These are phyloP conservation scores for Trichosporon coremiiforme DNA, from an alignment of 1,284 basidiomycete species.

Conservation along the genomic window DNA sequence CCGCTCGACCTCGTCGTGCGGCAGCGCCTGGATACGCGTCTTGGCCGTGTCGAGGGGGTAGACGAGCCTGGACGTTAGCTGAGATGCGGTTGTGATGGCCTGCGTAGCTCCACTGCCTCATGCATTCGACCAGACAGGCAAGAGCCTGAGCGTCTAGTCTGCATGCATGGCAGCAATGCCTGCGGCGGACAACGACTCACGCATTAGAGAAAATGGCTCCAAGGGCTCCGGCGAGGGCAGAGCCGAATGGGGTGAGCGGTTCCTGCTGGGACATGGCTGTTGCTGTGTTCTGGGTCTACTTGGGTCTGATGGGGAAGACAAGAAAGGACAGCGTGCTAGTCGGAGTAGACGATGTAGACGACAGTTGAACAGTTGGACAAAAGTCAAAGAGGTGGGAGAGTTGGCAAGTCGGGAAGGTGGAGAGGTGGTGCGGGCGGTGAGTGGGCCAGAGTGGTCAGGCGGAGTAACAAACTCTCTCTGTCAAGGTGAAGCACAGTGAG, in stretches of 20 bases:
- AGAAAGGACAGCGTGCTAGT: neutral
- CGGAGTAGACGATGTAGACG: neutral
- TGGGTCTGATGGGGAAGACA: neutral
- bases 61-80: conserved; percentile 65
- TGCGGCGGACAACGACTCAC: conserved; percentile 61
- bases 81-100: neutral
- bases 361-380: neutral
- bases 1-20: conserved; percentile 22
- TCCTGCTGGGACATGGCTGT: conserved; percentile 5
- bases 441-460: neutral
- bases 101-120: neutral
- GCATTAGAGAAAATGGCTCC: conserved; percentile 91
- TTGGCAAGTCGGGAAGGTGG: too few relatives aligned
- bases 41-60: conserved; percentile 97
- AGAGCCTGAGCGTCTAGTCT: too few relatives aligned
- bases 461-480: conserved; percentile 13
- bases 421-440: neutral
- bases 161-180: too few relatives aligned
- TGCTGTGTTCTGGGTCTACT: neutral
- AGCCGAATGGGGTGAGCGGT: conserved; percentile 82
- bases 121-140: too few relatives aligned
- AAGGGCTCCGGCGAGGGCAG: conserved; percentile 90
- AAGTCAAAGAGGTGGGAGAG: neutral
- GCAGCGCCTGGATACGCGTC: conserved; percentile 83
- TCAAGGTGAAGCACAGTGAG: neutral